Evolutionary conservation across 2,329 filamentous ascomycete species (phyloP).

Genomic region (Chalara sp.): DNA sequence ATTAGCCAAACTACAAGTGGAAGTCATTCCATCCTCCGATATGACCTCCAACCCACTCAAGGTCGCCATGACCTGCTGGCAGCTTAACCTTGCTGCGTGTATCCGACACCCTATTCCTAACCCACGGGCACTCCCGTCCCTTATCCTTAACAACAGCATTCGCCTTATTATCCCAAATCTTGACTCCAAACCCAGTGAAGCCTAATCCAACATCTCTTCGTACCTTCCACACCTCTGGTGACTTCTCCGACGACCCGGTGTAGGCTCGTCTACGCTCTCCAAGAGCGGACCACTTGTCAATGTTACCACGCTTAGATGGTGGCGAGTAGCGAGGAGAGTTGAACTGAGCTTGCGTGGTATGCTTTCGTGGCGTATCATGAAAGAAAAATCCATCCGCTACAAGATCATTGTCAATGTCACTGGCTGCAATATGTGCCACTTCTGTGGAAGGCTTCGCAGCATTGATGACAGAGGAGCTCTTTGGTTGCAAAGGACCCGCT

Average conservation of each 20-base stretch:
- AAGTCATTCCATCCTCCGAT: conserved; percentile 49
- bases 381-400: conserved; percentile 68
- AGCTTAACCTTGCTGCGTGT: conserved; percentile 36
- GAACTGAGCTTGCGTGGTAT: neutral
- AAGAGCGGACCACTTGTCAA: conserved; percentile 87
- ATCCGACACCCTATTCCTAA: conserved; percentile 30
- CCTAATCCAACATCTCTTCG: conserved; percentile 38
- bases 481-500: conserved; percentile 44
- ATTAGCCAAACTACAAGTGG: conserved; percentile 45
- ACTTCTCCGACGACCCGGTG: conserved; percentile 43
- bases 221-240: conserved; percentile 39
- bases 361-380: conserved; percentile 48
- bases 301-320: conserved; percentile 52
- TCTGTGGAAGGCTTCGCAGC: conserved; percentile 33
- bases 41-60: conserved; percentile 90
- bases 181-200: conserved; percentile 38
- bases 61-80: conserved; percentile 52
- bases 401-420: conserved; percentile 56
- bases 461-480: conserved; percentile 44
- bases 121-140: conserved; percentile 43
- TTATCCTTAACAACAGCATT: conserved; percentile 28
- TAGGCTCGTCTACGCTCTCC: conserved; percentile 75
- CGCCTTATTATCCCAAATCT: conserved; percentile 26
- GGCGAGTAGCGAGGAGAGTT: conserved; percentile 50
- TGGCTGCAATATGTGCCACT: conserved; percentile 29